Evolutionary conservation across 2,329 filamentous ascomycete genomes (phyloP), one percentile per base, ranked within the genome.

Genomic region (Aureobasidium sp.): DNA sequence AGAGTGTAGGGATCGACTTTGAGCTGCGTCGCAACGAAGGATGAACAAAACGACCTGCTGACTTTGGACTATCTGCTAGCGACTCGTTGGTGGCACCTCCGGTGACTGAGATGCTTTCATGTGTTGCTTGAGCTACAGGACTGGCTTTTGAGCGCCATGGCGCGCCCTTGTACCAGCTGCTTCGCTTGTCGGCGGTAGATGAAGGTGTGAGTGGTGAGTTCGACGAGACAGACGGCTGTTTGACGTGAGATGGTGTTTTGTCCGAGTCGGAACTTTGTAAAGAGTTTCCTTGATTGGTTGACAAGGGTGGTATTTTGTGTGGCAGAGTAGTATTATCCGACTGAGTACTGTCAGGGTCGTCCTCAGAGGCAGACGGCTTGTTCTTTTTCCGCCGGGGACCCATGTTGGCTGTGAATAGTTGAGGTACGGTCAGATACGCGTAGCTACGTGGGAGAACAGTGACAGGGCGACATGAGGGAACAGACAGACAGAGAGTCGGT

Each of bases 91-190:
- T 81, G 1, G 80, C 76, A 27, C 81, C 80, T 54, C 79, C 78
- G 51, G 77, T 77, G 6, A 82, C 82, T 36, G 75, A 77, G 31
- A 84, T 80, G 68, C 78, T 84, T 70, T 85, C 81, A 31, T 76
- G 76, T 11, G 80, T 80, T 10, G 82, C 80, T 70, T 81, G 77
- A n/a, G 82, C 81, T 11, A 82, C 77, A 1, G 82, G 78, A 15
- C 79, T 78, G 15, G 82, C 80, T 72, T 85, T 85, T 31, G 77
- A 75, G 9, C 78, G 76, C 82, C 81, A 76, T 45, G 74, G 82
- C 58, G 80, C 83, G 42, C 80, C 78, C 33, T 60, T 51, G 45
- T 77, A 77, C 53, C 83, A 81, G 82, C 82, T 85, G 71, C 77
- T 81, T 61, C 63, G 62, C n/a, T 61, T 66, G 42, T 45, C 47